Evolutionary conservation across 164 flowering plant genomes (phyloP), one percentile per base, ranked within the genome.

Genomic region (Magnolia kwangsiensis): DNA sequence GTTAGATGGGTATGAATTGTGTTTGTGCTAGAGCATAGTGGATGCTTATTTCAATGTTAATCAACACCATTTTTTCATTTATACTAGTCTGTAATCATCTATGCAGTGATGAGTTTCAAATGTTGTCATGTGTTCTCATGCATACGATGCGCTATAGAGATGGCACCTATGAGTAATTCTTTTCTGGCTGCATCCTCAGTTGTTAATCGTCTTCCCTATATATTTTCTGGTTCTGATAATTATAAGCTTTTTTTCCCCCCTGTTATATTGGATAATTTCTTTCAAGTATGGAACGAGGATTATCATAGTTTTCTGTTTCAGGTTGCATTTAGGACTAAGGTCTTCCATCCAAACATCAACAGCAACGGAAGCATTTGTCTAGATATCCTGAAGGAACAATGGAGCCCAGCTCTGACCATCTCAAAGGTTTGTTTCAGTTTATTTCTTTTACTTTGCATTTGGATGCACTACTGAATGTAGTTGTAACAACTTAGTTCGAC

Each of bases 291-390:
- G 18, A 55, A 55, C 61, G 16, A 55, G 61, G 61, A 11, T 55
- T 11, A 55, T 14, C 18, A 5, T 74, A 8, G 18, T 64, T 63
- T 29, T 61, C 24, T 61, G 18, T 50, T 78, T 78, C 69, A 80
- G 80, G 77, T 77, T 72, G 79, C 79, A 7, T 77, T 77, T 72
- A 50, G 79, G 71, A 78, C 76, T 5, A 72, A 77, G 67, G 79
- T 77, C 20, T 77, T 77, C 71, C 79, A 77, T 72, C 79, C 79
- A 71, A 77, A 77, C 71, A 77, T 78, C 76, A 78, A 78, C 29
- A 78, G 80, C 73, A 78, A 78, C 20, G 80, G 80, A 11, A 78
- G 80, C 72, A 78, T 78, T 51, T 78, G 80, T 69, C 67, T 78
- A 16, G 80, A 78, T 58, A 78, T 78, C 75, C 76, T 78, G 13